Evolutionary conservation across 306 rosid genomes (phyloP), one percentile per base, ranked within the genome.

Genomic region (Chamaecrista fasciculata): DNA sequence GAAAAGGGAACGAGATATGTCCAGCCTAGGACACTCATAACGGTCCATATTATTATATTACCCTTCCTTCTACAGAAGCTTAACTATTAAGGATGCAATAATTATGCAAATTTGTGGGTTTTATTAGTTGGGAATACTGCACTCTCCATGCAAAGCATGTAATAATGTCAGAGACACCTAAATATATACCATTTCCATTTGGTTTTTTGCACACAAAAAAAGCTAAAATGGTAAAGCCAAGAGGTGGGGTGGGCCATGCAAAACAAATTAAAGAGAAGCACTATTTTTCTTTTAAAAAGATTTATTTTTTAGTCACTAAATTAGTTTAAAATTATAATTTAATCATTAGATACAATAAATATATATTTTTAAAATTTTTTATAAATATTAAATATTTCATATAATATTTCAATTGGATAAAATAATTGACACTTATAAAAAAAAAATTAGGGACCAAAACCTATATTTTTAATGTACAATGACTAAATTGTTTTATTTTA

Each of bases 11-110:
- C 14, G 63, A 62, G 67, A 74, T 74, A 67, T 40, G 76, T 79
- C 77, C 87, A 87, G 89, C 89, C 87, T 79, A 84, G 79, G 48
- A 84, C 86, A 79, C 81, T 76, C 67, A 16, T 58, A 81, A 72
- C 73, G 86, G 64, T 62, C 44, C 21, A 58, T 31, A 44, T 26
- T 70, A 73, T n/a, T n/a, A n/a, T n/a, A n/a, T n/a, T n/a, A n/a
- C n/a, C n/a, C n/a, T n/a, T n/a, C n/a, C n/a, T n/a, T n/a, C n/a
- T n/a, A 63, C 72, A 76, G 44, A 82, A 62, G 78, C 95, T 86
- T 92, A 83, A 84, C 82, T 20, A 75, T 69, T 81, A 92, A 87
- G 98, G 63, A 49, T 39, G 25, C 83, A 73, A 72, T 76, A 59
- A 83, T 79, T 50, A 62, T 59, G 67, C 3, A 62, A 65, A 68